phyloP scores from a whole-genome alignment of 192 early-diverging fungal species.

The Pecoramyces ruminantium region DNA sequence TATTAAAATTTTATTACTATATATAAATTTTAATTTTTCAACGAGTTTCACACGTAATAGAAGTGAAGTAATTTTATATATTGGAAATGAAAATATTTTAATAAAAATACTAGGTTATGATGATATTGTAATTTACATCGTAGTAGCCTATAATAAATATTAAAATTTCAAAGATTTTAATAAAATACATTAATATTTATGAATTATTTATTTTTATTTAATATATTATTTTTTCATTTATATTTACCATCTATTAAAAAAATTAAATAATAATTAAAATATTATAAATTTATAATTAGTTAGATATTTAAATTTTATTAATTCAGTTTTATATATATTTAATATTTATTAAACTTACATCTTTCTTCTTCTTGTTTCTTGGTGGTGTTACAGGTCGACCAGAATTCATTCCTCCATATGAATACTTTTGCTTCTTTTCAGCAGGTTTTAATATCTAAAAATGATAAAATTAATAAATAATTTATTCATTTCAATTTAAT shows the following conservation, averaged over 20 bases:
- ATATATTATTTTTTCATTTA: too few species aligned
- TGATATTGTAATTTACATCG: neutral
- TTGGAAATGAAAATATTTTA: neutral
- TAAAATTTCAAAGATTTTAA: too few species aligned
- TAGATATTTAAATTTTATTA: too few species aligned
- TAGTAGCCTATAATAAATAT: neutral
- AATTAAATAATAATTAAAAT: too few species aligned
- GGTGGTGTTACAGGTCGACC: slow-evolving; percentile 58
- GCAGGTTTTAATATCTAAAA: slow-evolving; percentile 85
- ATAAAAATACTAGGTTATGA: neutral
- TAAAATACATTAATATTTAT: too few species aligned
- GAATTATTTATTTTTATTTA: too few species aligned
- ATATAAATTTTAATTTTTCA: neutral
- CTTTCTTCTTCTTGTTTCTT: slow-evolving; percentile 50
- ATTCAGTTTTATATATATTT: too few species aligned
- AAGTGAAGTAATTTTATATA: neutral
- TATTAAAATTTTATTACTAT: neutral
- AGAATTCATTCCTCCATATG: slow-evolving; percentile 44
- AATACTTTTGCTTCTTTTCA: slow-evolving; percentile 74
- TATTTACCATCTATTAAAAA: too few species aligned
- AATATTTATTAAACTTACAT: neutral
- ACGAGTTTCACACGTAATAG: neutral
- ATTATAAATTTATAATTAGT: too few species aligned
- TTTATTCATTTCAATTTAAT: too few species aligned
- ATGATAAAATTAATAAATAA: neutral